These are phyloP conservation scores for Trichoderma guizhouense DNA, from an alignment of 2,329 filamentous ascomycete genomes.

Conservation along the genomic window DNA sequence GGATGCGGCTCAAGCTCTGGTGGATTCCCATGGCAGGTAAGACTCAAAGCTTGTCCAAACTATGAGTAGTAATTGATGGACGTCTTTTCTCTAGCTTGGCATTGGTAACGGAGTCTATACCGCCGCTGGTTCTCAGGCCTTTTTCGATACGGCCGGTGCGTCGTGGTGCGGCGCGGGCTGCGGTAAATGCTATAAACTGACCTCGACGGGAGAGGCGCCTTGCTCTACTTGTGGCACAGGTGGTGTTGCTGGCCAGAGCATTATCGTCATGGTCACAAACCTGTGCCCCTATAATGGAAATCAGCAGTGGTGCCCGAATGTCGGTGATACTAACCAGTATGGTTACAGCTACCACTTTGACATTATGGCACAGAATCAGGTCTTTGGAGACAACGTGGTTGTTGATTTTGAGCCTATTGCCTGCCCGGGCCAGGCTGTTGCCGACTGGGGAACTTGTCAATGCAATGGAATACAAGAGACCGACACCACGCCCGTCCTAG, in stretches of 20 bases:
- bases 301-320: not conserved
- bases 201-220: constrained; percentile 5
- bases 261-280: constrained; percentile 9
- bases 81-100: not conserved
- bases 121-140: constrained; percentile 8
- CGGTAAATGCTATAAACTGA: constrained; percentile 7
- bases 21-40: constrained; percentile 8
- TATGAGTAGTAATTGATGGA: not conserved
- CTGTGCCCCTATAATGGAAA: constrained; percentile 12
- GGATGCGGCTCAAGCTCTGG: constrained; percentile 9
- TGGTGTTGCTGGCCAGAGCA: constrained; percentile 11
- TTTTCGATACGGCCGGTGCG: constrained; percentile 5
- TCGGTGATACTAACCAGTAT: constrained; percentile 7
- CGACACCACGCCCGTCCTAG: not conserved
- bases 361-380: constrained; percentile 1
- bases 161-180: constrained; percentile 11
- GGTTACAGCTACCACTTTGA: constrained; percentile 13
- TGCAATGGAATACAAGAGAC: constrained; percentile 3
- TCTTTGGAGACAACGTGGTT: constrained; percentile 10
- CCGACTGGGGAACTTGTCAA: not conserved
- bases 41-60: not conserved
- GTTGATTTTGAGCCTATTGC: constrained; percentile 9
- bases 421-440: not conserved
- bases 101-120: constrained; percentile 9
- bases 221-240: constrained; percentile 2